Evolutionary conservation across 306 rosid genomes (phyloP).

Genomic region (Corylus heterophylla): DNA sequence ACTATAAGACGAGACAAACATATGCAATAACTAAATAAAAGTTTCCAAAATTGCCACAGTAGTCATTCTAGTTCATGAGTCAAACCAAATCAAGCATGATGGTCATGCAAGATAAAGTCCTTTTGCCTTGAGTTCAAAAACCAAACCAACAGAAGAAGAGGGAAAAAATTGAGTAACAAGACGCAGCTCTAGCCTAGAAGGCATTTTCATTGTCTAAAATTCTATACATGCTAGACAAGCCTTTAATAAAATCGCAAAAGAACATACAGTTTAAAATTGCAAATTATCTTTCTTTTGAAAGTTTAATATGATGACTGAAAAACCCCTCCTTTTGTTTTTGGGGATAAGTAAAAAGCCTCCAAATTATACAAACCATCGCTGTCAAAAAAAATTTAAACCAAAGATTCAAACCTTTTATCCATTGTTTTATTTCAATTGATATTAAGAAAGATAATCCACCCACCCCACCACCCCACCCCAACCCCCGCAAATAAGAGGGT

Average conservation of each 20-base stretch:
- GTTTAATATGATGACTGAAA: background rate
- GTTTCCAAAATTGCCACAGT: background rate
- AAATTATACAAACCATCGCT: background rate
- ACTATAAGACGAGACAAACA: constrained; percentile 12
- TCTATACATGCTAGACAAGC: background rate
- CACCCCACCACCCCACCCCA: no score
- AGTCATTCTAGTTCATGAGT: background rate
- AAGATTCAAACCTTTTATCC: background rate
- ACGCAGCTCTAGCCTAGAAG: background rate
- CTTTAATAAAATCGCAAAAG: background rate
- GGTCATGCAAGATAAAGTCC: background rate
- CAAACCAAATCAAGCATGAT: constrained; percentile 4
- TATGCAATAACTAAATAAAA: constrained; percentile 3
- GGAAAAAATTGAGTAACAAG: background rate
- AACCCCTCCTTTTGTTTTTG: background rate
- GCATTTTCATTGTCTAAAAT: background rate
- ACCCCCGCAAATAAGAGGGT: background rate
- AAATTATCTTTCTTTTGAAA: background rate
- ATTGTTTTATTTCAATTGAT: background rate
- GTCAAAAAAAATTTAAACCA: background rate
- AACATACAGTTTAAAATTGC: background rate
- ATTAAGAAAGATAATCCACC: background rate
- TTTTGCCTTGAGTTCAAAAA: no score
- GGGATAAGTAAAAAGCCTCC: background rate
- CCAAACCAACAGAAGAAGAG: no score